Conservation (phyloP, 306 rosid species). For the Gillenia trifoliata region DNA sequence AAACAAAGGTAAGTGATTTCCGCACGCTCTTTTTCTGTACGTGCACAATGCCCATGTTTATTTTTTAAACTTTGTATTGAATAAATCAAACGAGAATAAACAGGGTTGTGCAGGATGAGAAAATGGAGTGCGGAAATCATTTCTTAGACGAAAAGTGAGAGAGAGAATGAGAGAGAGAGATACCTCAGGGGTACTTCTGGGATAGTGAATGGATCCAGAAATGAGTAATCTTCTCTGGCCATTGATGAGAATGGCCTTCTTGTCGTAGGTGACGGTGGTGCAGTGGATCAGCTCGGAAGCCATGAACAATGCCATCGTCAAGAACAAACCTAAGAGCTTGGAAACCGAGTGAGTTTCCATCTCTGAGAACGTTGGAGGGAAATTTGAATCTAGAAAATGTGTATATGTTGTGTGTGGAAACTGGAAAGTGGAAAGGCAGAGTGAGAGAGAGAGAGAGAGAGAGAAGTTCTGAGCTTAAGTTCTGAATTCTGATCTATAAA, state of each 20-base stretch:
- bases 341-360: constrained; percentile 60
- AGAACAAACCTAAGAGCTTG: constrained; percentile 34
- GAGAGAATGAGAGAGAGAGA: not conserved
- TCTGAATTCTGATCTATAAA: constrained; percentile 26
- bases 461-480: not conserved
- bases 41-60: too few species aligned
- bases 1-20: too few species aligned
- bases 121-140: too few species aligned
- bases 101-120: too few species aligned
- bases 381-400: not conserved
- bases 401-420: not conserved
- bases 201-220: constrained; percentile 97
- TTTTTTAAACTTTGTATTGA: too few species aligned
- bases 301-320: constrained; percentile 31
- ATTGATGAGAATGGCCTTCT: constrained; percentile 75
- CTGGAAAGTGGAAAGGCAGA: not conserved
- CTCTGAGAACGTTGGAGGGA: constrained; percentile 11
- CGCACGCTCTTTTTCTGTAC: too few species aligned
- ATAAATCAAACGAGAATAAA: too few species aligned
- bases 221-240: constrained; percentile 79
- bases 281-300: constrained; percentile 44
- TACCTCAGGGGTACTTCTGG: constrained; percentile 93
- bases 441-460: constrained; percentile 4
- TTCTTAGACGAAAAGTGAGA: not conserved
- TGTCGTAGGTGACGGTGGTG: constrained; percentile 65